Evolutionary conservation across 352 stramenopile species (phyloP).

Genomic region (Phytophthora nicotianae): DNA sequence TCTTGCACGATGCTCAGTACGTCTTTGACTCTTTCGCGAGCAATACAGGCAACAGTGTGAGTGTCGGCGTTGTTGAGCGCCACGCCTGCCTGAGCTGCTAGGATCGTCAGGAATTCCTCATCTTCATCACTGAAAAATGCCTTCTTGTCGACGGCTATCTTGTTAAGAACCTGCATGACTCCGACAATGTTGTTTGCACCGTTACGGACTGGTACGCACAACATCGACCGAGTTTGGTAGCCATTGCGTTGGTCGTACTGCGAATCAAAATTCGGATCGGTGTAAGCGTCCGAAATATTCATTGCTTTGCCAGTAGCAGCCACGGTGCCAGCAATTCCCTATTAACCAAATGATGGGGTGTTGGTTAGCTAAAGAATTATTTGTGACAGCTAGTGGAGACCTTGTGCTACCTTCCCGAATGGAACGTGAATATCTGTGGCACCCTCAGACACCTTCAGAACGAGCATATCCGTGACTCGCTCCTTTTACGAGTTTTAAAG

Average conservation of each 20-base stretch:
- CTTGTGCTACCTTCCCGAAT: constrained; percentile 64
- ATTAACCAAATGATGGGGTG: constrained; percentile 1
- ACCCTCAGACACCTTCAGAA: constrained; percentile 88
- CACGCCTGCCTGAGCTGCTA: constrained; percentile 87
- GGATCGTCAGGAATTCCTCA: constrained; percentile 87
- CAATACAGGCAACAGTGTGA: constrained; percentile 56
- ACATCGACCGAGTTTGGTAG: constrained; percentile 91
- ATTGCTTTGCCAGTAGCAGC: constrained; percentile 78
- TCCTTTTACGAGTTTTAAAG: constrained; percentile 43
- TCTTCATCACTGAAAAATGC: constrained; percentile 82
- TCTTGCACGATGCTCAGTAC: constrained; percentile 91
- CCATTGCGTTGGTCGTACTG: constrained; percentile 92
- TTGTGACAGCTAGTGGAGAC: background rate
- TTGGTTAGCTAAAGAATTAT: background rate
- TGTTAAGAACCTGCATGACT: constrained; percentile 92
- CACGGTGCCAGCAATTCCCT: constrained; percentile 91
- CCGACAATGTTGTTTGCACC: constrained; percentile 81
- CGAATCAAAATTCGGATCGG: constrained; percentile 93
- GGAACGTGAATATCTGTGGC: constrained; percentile 86
- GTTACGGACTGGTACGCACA: constrained; percentile 91
- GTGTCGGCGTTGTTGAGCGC: constrained; percentile 87
- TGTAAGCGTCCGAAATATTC: constrained; percentile 93
- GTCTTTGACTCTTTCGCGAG: constrained; percentile 72
- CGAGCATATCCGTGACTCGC: constrained; percentile 72
- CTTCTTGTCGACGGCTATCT: constrained; percentile 61